A percentile compares a stretch with the other conserved stretches of the same genome.
phyloP scores from a whole-genome alignment of 805 yeast genomes.

The Barnettozyma vustinii region DNA sequence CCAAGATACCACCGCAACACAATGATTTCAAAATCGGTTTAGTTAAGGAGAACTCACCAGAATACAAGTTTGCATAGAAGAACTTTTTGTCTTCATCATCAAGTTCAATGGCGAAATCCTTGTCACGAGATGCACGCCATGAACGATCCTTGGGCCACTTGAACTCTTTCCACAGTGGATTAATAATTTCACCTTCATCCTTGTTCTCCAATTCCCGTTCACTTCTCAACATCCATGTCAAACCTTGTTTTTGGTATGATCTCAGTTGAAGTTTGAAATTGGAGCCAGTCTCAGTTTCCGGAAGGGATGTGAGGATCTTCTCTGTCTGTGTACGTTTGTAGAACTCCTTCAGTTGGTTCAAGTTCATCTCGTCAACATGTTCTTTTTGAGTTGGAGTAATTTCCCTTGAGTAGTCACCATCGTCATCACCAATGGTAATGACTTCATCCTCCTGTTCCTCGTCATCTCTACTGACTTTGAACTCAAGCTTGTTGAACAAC shows the following conservation, averaged over 20 bases:
- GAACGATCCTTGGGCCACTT: constrained; percentile 62
- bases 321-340: constrained; percentile 68
- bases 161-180: constrained; percentile 82
- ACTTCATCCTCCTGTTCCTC: constrained; percentile 20
- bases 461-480: constrained; percentile 21
- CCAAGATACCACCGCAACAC: constrained; percentile 79
- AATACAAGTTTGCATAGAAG: constrained; percentile 74
- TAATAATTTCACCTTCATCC: constrained; percentile 49
- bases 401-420: constrained; percentile 9
- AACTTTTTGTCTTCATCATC: constrained; percentile 14
- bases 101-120: constrained; percentile 7
- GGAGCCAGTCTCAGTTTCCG: constrained; percentile 49
- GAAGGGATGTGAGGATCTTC: constrained; percentile 49
- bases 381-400: constrained; percentile 5
- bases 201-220: constrained; percentile 51
- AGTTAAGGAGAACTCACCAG: constrained; percentile 69
- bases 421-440: constrained; percentile 32
- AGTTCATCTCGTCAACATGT: constrained; percentile 39
- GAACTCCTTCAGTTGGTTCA: constrained; percentile 71
- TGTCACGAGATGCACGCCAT: constrained; percentile 29
- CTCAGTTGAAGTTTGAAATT: constrained; percentile 55
- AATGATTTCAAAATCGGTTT: constrained; percentile 59
- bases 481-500: constrained; percentile 48
- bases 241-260: constrained; percentile 77
- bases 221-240: constrained; percentile 84